phyloP scores from a whole-genome alignment of 345 rosid species.

The Xanthoceras sorbifolium region DNA sequence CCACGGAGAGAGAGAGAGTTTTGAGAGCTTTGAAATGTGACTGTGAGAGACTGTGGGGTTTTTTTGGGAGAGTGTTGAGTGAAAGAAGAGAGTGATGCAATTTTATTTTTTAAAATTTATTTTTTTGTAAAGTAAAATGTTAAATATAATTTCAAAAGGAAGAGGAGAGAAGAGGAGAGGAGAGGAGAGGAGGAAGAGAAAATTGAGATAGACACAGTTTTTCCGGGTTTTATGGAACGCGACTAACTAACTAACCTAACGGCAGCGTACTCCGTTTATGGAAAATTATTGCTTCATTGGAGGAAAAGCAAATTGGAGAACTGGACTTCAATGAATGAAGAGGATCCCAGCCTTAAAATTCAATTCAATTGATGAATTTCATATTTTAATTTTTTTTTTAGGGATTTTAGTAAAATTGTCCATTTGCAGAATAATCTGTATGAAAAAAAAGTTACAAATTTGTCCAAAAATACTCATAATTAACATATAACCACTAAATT shows the following conservation, averaged over 20 bases:
- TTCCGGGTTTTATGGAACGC: not conserved
- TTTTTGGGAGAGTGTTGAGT: conserved; percentile 10
- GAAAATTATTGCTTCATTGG: not conserved
- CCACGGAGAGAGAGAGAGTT: not conserved
- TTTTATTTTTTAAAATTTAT: not conserved
- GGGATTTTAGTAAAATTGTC: no score
- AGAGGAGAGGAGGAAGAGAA: no score
- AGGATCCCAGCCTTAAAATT: no score
- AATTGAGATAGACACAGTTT: no score
- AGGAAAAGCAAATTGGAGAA: not conserved
- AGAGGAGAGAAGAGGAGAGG: no score
- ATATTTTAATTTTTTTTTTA: no score
- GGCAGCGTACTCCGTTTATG: not conserved
- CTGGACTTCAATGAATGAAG: no score
- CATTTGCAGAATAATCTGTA: no score
- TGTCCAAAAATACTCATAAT: no score
- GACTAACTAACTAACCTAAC: conserved; percentile 1
- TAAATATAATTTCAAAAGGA: not conserved
- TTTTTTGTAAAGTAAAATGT: not conserved
- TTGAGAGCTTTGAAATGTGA: conserved; percentile 22
- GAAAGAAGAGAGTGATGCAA: conserved; percentile 15
- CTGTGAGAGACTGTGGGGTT: not conserved
- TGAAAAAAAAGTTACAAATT: no score
- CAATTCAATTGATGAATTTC: no score
- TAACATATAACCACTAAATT: no score